Evolutionary conservation across 345 rosid species (phyloP).

Genomic region (Mangifera indica): DNA sequence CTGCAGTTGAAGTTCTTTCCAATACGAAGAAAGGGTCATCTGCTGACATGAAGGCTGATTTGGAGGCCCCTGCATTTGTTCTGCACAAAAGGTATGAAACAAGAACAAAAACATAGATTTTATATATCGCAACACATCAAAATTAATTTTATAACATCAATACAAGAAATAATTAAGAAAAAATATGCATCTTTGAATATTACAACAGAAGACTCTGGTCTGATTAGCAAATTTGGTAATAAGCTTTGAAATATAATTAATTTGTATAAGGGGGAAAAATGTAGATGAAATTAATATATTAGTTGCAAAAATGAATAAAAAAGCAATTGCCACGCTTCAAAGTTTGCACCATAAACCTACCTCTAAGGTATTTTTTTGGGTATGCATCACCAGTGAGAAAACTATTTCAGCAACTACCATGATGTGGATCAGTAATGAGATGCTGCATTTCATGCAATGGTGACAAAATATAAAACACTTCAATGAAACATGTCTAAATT

Average conservation of each 20-base stretch:
- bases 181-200: not conserved
- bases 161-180: not conserved
- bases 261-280: too few species aligned
- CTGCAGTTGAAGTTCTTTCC: slow-evolving; percentile 46
- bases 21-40: slow-evolving; percentile 69
- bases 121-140: not conserved
- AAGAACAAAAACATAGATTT: not conserved
- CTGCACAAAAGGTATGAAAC: slow-evolving; percentile 20
- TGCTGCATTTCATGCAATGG: too few species aligned
- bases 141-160: not conserved
- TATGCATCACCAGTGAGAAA: too few species aligned
- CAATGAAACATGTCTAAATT: too few species aligned
- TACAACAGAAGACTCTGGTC: slow-evolving; percentile 4
- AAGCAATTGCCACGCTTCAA: too few species aligned
- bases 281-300: too few species aligned
- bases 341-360: not conserved
- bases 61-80: slow-evolving; percentile 22
- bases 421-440: too few species aligned
- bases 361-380: not conserved
- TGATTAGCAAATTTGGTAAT: not conserved
- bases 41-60: slow-evolving; percentile 32
- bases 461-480: too few species aligned
- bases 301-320: not conserved
- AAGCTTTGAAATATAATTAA: not conserved
- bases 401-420: too few species aligned